Evolutionary conservation across 2,329 filamentous ascomycete species (phyloP).

Genomic region (Xylariaceae sp.): DNA sequence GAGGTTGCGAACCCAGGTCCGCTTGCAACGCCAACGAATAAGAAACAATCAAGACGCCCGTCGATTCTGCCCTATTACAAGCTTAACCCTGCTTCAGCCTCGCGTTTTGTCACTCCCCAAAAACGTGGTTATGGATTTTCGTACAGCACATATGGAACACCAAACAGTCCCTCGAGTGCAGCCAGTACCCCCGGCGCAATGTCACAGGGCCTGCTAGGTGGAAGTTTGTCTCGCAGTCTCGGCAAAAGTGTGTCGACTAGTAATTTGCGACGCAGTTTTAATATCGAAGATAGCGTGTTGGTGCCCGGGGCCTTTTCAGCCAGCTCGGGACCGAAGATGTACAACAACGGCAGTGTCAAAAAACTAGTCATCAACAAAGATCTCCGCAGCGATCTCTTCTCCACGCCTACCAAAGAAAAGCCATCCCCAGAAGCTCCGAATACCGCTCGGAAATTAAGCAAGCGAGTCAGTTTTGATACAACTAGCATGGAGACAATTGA

Average conservation of each 20-base stretch:
- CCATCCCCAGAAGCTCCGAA: constrained; percentile 48
- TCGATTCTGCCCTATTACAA: constrained; percentile 87
- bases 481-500: constrained; percentile 56
- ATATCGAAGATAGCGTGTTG: constrained; percentile 83
- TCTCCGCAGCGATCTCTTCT: constrained; percentile 75
- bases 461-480: constrained; percentile 91
- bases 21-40: constrained; percentile 85
- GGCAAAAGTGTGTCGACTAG: constrained; percentile 89
- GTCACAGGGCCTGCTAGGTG: constrained; percentile 70
- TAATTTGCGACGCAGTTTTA: constrained; percentile 82
- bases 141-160: constrained; percentile 89
- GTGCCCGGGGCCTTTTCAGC: constrained; percentile 84
- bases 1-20: constrained; percentile 79
- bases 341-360: constrained; percentile 77
- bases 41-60: constrained; percentile 75
- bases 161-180: constrained; percentile 70
- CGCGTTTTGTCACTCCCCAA: constrained; percentile 81
- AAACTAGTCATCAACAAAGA: constrained; percentile 91
- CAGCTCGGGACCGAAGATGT: constrained; percentile 66
- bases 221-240: constrained; percentile 73
- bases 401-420: constrained; percentile 62
- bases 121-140: constrained; percentile 90
- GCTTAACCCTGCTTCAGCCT: constrained; percentile 79
- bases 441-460: constrained; percentile 66
- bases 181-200: constrained; percentile 72